Evolutionary conservation across 805 yeast genomes (phyloP), one percentile per base, ranked within the genome.

Genomic region (Wickerhamomyces rabaulensis): DNA sequence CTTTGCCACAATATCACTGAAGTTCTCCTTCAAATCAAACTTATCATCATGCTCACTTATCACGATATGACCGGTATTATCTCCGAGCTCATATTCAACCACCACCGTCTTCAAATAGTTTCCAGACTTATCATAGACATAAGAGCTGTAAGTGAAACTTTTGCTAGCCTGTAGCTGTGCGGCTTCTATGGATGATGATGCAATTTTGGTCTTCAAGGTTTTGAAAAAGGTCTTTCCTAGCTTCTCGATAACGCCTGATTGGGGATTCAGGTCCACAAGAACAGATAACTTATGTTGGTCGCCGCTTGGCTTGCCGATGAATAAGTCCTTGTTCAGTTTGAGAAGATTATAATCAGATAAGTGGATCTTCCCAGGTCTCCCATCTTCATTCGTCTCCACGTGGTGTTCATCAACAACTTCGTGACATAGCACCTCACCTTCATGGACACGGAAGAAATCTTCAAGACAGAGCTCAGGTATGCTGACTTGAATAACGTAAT

Each of bases 401-500:
- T 13, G 10, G 13, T 21, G 21, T 6, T 41, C 39, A 13, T 41
- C 9, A 6, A 36, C 20, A 25, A 33, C 16, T 10, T 45, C 47
- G 23, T 40, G 40, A 38, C 52, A 50, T 12, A 9, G 12, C 27
- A 36, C 25, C 12, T 42, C 38, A 26, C 39, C 22, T 6, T 31
- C 20, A n/a, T 41, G 33, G 4, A 38, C 42, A 12, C 41, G 51
- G n/a, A 58, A 46, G n/a, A 56, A n/a, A n/a, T 51, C 56, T 25
- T 51, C 48, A 9, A 46, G 41, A 42, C 63, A 59, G 4, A 59
- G 38, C 27, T 39, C 35, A 2, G 64, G 62, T 12, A 60, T 27
- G 23, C 50, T 40, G 5, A 60, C 40, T 23, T 51, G 53, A 1
- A 55, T 56, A 17, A 46, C 27, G 25, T 60, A 60, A 3, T 52